Evolutionary conservation across 208 protist genomes (phyloP).

Genomic region (Naegleria fowleri): DNA sequence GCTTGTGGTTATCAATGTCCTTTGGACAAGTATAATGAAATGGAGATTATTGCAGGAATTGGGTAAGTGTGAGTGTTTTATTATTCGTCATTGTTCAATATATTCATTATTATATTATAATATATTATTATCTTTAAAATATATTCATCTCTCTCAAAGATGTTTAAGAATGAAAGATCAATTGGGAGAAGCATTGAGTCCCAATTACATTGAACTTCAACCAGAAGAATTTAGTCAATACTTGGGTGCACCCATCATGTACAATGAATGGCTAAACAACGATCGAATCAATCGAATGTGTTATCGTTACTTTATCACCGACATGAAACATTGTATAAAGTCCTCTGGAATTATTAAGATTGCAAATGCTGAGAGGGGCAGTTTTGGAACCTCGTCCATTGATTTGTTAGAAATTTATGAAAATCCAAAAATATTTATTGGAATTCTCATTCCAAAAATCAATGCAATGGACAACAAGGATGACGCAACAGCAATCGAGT

Average conservation of each 20-base stretch:
- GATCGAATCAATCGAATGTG: not conserved
- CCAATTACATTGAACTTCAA: not conserved
- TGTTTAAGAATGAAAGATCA: not conserved
- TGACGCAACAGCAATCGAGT: too few species aligned
- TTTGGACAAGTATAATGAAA: not conserved
- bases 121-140: too few species aligned
- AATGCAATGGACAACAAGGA: too few species aligned
- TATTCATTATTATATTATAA: too few species aligned
- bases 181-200: not conserved
- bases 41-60: not conserved
- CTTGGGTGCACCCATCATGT: not conserved
- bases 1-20: not conserved
- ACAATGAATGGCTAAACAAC: too few species aligned
- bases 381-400: not conserved
- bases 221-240: not conserved
- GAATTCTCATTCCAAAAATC: not conserved
- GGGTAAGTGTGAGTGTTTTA: too few species aligned
- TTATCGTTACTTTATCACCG: not conserved
- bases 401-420: not conserved
- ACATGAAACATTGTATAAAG: not conserved
- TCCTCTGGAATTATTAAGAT: not conserved
- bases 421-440: not conserved
- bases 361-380: not conserved
- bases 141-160: not conserved
- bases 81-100: too few species aligned